Evolutionary conservation across 495 filamentous ascomycete species (phyloP).

Genomic region (Hypoxylon trugodes): DNA sequence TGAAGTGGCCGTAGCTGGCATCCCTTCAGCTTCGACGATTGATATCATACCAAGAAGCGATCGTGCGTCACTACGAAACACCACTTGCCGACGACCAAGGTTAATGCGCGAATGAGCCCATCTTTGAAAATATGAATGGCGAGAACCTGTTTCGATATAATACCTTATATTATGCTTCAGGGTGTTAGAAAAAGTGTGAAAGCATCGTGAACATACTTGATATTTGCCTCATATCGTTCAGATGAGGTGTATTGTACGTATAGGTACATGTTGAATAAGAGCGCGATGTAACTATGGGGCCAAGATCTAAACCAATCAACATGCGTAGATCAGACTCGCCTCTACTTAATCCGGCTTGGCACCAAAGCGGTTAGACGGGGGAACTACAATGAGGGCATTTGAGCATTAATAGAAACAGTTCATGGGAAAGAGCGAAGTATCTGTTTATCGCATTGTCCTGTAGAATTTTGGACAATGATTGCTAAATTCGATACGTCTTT

Average conservation of each 20-base stretch:
- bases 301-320: constrained; percentile 26
- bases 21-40: no score
- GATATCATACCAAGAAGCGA: no score
- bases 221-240: no score
- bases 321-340: constrained; percentile 8
- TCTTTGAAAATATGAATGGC: no score
- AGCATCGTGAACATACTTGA: no score
- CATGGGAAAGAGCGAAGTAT: not conserved
- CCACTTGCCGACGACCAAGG: not conserved
- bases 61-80: not conserved
- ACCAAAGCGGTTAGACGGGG: constrained; percentile 19
- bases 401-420: constrained; percentile 13
- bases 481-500: constrained; percentile 9
- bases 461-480: constrained; percentile 4
- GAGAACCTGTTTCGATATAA: no score
- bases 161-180: no score
- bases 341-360: constrained; percentile 40
- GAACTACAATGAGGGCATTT: constrained; percentile 11
- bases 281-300: not conserved
- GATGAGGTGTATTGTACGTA: no score
- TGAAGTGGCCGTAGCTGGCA: no score
- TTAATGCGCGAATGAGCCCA: not conserved
- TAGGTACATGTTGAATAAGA: not conserved
- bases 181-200: no score
- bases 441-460: not conserved